Conservation (phyloP, 495 filamentous ascomycete species). For the Zalerion maritima region DNA sequence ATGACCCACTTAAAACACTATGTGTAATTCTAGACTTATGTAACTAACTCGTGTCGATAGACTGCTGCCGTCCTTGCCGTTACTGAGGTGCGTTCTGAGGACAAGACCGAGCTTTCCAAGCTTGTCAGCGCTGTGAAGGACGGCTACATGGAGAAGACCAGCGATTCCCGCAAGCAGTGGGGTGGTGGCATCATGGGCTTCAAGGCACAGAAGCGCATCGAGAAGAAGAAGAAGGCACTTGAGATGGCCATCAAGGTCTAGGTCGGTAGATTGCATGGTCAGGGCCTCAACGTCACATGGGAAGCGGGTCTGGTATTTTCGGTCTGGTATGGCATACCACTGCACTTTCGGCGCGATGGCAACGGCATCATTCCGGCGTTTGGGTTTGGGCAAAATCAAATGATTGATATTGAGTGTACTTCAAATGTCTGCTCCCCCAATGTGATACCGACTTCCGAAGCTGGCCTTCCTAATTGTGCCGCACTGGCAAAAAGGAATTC, state of each 20-base stretch:
- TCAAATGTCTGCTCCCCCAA: too few relatives aligned
- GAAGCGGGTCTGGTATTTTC: too few relatives aligned
- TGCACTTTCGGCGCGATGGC: too few relatives aligned
- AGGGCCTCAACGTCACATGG: too few relatives aligned
- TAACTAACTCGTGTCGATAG: conserved; percentile 30
- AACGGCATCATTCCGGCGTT: too few relatives aligned
- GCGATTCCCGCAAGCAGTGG: conserved; percentile 87
- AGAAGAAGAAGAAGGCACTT: conserved; percentile 93
- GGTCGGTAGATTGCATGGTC: too few relatives aligned
- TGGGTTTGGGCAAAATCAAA: too few relatives aligned
- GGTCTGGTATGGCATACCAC: too few relatives aligned
- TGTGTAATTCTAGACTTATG: conserved; percentile 1
- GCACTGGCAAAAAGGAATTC: too few relatives aligned
- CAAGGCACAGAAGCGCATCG: conserved; percentile 83
- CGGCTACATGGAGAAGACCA: conserved; percentile 90
- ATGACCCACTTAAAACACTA: neutral
- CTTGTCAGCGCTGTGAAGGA: conserved; percentile 94
- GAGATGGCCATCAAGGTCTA: conserved; percentile 95
- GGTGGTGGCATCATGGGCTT: conserved; percentile 99
- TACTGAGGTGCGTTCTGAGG: conserved; percentile 91
- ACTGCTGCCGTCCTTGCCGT: conserved; percentile 92
- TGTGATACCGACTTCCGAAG: too few relatives aligned
- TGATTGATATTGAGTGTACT: too few relatives aligned
- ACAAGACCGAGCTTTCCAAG: conserved; percentile 96
- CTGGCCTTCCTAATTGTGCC: too few relatives aligned